phyloP scores from a whole-genome alignment of 2,329 filamentous ascomycete genomes.

The Fusarium multiceps region DNA sequence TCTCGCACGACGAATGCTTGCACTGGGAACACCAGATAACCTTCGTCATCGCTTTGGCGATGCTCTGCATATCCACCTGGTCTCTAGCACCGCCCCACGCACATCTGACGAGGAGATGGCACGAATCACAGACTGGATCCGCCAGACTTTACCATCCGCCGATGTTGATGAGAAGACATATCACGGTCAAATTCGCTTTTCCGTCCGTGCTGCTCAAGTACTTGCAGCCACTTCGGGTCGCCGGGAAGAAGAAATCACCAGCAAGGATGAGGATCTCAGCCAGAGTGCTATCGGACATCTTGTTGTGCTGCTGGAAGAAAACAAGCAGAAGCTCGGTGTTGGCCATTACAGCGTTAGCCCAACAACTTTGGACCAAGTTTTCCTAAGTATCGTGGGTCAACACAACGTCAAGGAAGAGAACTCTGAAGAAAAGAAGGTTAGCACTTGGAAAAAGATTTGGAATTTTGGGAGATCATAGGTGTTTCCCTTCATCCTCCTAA shows the following conservation, averaged over 20 bases:
- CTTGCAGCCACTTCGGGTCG: constrained; percentile 41
- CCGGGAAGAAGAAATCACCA: constrained; percentile 40
- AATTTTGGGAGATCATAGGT: constrained; percentile 42
- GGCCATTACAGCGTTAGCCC: constrained; percentile 89
- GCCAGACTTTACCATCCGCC: constrained; percentile 69
- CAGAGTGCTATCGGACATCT: constrained; percentile 72
- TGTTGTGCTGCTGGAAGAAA: constrained; percentile 78
- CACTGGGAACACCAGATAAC: constrained; percentile 79
- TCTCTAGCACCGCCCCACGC: constrained; percentile 78
- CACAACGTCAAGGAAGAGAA: constrained; percentile 84
- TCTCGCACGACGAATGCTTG: constrained; percentile 86
- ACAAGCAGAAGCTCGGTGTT: constrained; percentile 75
- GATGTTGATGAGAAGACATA: constrained; percentile 78
- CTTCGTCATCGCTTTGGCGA: constrained; percentile 82
- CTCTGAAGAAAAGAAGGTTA: constrained; percentile 54
- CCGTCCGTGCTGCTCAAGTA: constrained; percentile 67
- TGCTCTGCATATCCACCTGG: constrained; percentile 82
- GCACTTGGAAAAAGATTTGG: constrained; percentile 39
- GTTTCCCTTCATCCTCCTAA: background rate
- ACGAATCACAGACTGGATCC: constrained; percentile 74
- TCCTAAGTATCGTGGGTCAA: constrained; percentile 83
- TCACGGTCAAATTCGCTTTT: constrained; percentile 90
- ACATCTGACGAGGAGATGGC: constrained; percentile 77
- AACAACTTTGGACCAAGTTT: constrained; percentile 91
- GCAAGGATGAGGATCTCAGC: constrained; percentile 44